Conservation (phyloP, 1,284 basidiomycete genomes). For the Volvariella surrecta region DNA sequence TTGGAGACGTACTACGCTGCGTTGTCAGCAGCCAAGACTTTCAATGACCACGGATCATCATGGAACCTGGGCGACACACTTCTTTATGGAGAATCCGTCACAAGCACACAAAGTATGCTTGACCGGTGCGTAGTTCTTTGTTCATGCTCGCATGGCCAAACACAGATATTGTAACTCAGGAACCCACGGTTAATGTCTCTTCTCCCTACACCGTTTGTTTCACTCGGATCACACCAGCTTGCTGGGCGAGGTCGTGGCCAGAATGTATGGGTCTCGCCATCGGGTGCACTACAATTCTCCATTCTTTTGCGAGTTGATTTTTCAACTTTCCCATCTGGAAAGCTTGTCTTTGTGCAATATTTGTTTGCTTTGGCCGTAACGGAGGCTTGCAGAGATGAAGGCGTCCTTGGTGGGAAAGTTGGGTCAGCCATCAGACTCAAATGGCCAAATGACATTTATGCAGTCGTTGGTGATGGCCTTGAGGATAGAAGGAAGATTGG, state of each 20-base stretch:
- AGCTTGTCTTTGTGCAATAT: conserved; percentile 94
- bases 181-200: conserved; percentile 68
- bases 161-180: conserved; percentile 45
- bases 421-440: conserved; percentile 73
- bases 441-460: conserved; percentile 98
- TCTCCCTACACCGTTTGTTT: conserved; percentile 72
- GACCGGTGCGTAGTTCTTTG: conserved; percentile 59
- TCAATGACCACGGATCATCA: conserved; percentile 14
- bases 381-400: conserved; percentile 61
- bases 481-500: conserved; percentile 71
- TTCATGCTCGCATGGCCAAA: conserved; percentile 5
- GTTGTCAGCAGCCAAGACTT: conserved; percentile 20
- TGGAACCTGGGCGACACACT: conserved; percentile 72
- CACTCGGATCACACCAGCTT: conserved; percentile 83
- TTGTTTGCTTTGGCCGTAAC: conserved; percentile 87
- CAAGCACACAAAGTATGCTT: conserved; percentile 93
- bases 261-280: conserved; percentile 91
- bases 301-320: conserved; percentile 62
- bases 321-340: conserved; percentile 46
- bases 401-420: conserved; percentile 37
- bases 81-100: conserved; percentile 84
- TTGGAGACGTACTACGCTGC: conserved; percentile 38
- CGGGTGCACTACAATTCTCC: conserved; percentile 86
- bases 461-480: conserved; percentile 40
- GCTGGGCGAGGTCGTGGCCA: conserved; percentile 83